phyloP scores from a whole-genome alignment of 164 flowering plant genomes.

The Kingdonia uniflora region DNA sequence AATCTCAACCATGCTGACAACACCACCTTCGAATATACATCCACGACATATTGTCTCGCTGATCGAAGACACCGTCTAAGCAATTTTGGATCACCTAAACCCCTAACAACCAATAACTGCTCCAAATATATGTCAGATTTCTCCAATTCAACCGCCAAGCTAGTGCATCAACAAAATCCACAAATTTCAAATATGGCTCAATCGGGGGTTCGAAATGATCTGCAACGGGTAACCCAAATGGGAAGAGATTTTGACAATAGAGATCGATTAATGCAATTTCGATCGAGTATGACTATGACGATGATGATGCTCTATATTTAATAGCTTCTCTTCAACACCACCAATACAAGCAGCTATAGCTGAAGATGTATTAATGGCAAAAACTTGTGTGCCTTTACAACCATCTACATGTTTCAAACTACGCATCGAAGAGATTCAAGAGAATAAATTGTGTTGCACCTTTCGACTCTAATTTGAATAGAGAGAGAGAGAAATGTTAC shows the following conservation, averaged over 20 bases:
- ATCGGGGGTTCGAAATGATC: no score
- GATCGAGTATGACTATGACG: neutral
- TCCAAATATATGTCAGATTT: no score
- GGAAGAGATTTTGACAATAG: conserved; percentile 25
- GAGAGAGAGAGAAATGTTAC: no score
- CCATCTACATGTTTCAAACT: conserved; percentile 40
- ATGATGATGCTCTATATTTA: conserved; percentile 11
- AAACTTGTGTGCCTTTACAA: conserved; percentile 46
- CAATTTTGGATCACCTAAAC: no score
- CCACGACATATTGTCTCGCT: conserved; percentile 53
- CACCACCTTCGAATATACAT: conserved; percentile 48
- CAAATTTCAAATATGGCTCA: no score
- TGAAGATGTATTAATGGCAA: conserved; percentile 34
- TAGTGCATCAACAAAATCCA: no score
- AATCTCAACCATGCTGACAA: no score
- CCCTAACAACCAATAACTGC: no score
- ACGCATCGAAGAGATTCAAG: conserved; percentile 30
- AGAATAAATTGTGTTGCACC: conserved; percentile 26
- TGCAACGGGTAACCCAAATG: conserved; percentile 37
- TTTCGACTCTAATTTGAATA: neutral
- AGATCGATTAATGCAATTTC: no score
- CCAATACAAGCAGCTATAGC: no score
- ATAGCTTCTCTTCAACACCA: conserved; percentile 10
- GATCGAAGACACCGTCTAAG: conserved; percentile 29
- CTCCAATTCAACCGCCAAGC: no score